Evolutionary conservation across 441 rosid genomes (phyloP).

Genomic region (Brassica balearica): DNA sequence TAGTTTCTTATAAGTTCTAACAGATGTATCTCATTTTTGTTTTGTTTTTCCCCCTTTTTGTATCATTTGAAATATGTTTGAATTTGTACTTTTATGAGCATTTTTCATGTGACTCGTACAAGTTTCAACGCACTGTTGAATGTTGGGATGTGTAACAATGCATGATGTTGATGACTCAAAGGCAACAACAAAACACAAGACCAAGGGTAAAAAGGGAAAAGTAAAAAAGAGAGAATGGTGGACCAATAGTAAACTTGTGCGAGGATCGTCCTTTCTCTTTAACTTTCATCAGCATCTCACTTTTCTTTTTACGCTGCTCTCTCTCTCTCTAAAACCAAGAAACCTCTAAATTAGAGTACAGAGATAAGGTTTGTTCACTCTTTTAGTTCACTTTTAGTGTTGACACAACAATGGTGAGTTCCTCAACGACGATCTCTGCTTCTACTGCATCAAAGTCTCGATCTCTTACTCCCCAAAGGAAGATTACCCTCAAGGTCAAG

Average conservation of each 20-base stretch:
- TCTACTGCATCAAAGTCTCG: conserved; percentile 34
- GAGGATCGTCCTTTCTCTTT: conserved; percentile 16
- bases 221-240: background rate
- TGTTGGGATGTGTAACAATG: conserved; percentile 5
- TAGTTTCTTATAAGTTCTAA: conserved; percentile 28
- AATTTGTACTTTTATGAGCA: conserved; percentile 25
- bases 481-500: conserved; percentile 34
- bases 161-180: conserved; percentile 9
- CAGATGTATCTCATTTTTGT: conserved; percentile 3
- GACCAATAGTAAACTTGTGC: conserved; percentile 29
- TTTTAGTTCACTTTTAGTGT: background rate
- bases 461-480: conserved; percentile 23
- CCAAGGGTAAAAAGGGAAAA: conserved; percentile 14
- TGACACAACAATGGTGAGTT: conserved; percentile 18
- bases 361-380: conserved; percentile 1
- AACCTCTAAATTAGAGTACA: background rate
- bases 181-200: conserved; percentile 7
- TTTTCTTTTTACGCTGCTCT: background rate
- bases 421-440: conserved; percentile 36
- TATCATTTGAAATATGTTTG: conserved; percentile 14
- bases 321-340: background rate
- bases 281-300: conserved; percentile 11
- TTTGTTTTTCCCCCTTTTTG: background rate
- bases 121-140: conserved; percentile 28
- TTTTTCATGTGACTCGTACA: conserved; percentile 25